Evolutionary conservation across 345 rosid genomes (phyloP), one percentile per base, ranked within the genome.

Genomic region (Citrus australasica): DNA sequence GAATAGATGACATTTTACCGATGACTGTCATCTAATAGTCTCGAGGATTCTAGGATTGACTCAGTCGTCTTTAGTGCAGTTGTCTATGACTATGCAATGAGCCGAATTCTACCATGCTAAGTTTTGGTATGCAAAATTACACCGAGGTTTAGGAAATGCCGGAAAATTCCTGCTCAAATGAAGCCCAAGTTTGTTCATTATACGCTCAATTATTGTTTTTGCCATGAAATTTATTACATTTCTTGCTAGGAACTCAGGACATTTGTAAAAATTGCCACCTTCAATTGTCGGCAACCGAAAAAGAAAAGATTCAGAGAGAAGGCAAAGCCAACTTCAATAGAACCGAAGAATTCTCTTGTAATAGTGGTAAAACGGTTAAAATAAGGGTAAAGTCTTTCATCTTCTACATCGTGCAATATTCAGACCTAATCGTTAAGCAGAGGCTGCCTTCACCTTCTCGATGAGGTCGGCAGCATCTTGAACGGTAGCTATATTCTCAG

Each of bases 391-490:
- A 9, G 10, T 3, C 27, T 21, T 30, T 60, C 35, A 25, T 33
- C 14, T 27, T 25, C 28, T 24, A 40, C 55, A 5, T 24, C 1
- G 13, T 30, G 25, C 22, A 7, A 9, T 8, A 55, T 32, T 55
- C 24, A 65, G 64, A 46, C 30, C 67, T 81, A 38, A 38, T 24
- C 53, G 10, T 33, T 30, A 80, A 69, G 80, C 72, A 3, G 87
- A 61, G 0, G 84, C 82, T 4, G 86, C 81, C 83, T 84, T 86
- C 67, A 91, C 87, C 81, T 89, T 86, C 83, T 85, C 86, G 16
- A 91, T 85, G 76, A 91, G 85, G 83, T 86, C 87, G 2, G 94
- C 92, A 6, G 94, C 94, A 24, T 89, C 92, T 79, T 87, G 89
- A 79, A 89, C 89, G 4, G 91, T 91, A 6, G 79, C 73, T 22